A percentile compares a stretch with the other conserved stretches of the same genome.
Evolutionary conservation across 2,329 filamentous ascomycete genomes (phyloP).

Genomic region (Thelonectria blattea): DNA sequence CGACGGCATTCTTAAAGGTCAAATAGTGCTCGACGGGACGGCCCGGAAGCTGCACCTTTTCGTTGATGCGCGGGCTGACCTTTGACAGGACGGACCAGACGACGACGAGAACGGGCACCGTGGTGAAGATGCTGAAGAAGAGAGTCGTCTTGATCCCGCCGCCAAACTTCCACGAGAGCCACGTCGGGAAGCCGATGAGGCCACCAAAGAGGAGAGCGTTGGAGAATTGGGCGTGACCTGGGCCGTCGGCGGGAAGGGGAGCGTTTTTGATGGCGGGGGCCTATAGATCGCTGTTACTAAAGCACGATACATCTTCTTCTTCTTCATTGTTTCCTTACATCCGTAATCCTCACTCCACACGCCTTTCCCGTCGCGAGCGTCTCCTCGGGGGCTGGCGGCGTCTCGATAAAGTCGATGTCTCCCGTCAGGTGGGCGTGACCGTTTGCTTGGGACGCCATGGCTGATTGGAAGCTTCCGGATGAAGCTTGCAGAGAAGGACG

Average conservation of each 20-base stretch:
- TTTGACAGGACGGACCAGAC: slow-evolving; percentile 83
- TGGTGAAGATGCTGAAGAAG: slow-evolving; percentile 78
- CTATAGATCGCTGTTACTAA: slow-evolving; percentile 50
- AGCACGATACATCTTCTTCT: not conserved
- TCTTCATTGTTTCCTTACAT: slow-evolving; percentile 11
- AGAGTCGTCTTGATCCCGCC: slow-evolving; percentile 85
- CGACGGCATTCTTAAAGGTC: slow-evolving; percentile 67
- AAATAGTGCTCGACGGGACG: slow-evolving; percentile 88
- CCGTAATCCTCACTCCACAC: slow-evolving; percentile 29
- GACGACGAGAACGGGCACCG: slow-evolving; percentile 74
- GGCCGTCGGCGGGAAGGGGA: slow-evolving; percentile 83
- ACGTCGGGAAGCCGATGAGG: slow-evolving; percentile 73
- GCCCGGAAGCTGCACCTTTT: slow-evolving; percentile 83
- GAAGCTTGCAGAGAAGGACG: not conserved
- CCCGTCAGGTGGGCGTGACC: slow-evolving; percentile 29
- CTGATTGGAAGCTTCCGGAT: not conserved
- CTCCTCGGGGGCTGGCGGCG: slow-evolving; percentile 25
- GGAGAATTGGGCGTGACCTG: slow-evolving; percentile 83
- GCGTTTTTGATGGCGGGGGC: slow-evolving; percentile 89
- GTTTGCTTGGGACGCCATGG: slow-evolving; percentile 29
- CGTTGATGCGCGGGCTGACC: slow-evolving; percentile 84
- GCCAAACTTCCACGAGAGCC: slow-evolving; percentile 80
- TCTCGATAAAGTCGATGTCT: slow-evolving; percentile 34
- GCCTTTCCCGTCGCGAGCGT: slow-evolving; percentile 23
- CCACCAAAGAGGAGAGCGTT: slow-evolving; percentile 74